Base-by-base conservation (phyloP, 2,329 filamentous ascomycete species). In the Lecanicillium sp. region DNA sequence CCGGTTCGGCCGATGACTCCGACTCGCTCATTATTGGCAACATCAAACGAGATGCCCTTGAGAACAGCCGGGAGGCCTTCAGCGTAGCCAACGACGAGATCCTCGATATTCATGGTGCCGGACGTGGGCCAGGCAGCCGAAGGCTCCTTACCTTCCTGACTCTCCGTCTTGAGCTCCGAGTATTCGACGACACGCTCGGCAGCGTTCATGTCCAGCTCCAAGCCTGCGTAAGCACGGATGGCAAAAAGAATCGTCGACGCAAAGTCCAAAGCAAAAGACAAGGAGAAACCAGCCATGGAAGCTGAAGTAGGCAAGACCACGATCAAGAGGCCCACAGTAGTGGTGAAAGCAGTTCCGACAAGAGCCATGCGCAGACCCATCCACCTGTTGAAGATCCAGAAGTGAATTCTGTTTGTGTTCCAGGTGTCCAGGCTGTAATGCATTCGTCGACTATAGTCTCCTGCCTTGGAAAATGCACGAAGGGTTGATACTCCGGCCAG, bases 1-100 rank as follows among this genome's bases (percentile, higher is more conserved):
- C 84, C 84, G 0, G 85, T 89, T 13, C 85, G 76, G 10, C 85
- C 85, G 4, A 89, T 79, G 4, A 88, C 79, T n/a, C 84, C 84
- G 13, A 89, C 64, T 12, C 84, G 69, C 59, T 88, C 77, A 46
- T 81, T 82, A 39, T 74, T 69, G 29, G 77, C 68, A 11, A 87
- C 72, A 12, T 61, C 64, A 57, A 90, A 88, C 2, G 68, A 77
- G 14, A 89, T 64, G 1, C 79, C 79, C 54, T 77, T 84, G 3
- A 89, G 65, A 0, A 88, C 81, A 0, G 83, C 74, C 0, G 81
- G 78, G 0, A 89, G 65, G 46, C 87, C 83, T 0, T 74, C 64
- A 0, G 84, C 84, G 53, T 92, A 90, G 12, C 68, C 66, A 17
- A 86, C 81, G 1, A 83, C 80, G 0, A 94, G 69, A 41, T 87